Evolutionary conservation across 1,139 yeast species (phyloP).

Genomic region (Saccharomyces hybrid): DNA sequence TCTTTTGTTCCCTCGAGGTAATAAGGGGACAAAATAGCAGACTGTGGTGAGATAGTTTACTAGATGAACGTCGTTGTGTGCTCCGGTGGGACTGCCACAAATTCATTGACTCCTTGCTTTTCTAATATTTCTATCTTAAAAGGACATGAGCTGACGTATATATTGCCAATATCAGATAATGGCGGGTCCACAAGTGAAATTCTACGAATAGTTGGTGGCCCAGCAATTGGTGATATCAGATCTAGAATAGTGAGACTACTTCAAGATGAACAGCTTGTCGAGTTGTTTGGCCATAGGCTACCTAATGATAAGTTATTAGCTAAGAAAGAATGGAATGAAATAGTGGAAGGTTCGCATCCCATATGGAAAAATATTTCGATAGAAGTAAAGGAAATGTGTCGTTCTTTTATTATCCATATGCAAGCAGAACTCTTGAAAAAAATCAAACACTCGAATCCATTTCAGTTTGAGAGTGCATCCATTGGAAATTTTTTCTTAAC

Average conservation of each 20-base stretch:
- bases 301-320: constrained; percentile 48
- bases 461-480: constrained; percentile 69
- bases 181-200: constrained; percentile 95
- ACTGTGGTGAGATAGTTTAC: background rate
- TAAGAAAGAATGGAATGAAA: constrained; percentile 61
- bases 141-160: constrained; percentile 42
- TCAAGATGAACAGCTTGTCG: constrained; percentile 34
- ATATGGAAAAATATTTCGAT: constrained; percentile 59
- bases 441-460: constrained; percentile 50
- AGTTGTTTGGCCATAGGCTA: constrained; percentile 55
- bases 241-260: constrained; percentile 74
- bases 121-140: constrained; percentile 35
- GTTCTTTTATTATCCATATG: constrained; percentile 72
- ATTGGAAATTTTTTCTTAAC: constrained; percentile 80
- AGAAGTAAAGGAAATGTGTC: constrained; percentile 62
- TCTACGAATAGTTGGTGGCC: constrained; percentile 85
- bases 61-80: constrained; percentile 39
- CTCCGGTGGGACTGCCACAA: constrained; percentile 76
- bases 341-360: constrained; percentile 72
- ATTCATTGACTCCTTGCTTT: constrained; percentile 53
- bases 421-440: constrained; percentile 72
- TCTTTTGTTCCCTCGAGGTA: background rate
- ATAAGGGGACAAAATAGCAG: background rate
- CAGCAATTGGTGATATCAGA: constrained; percentile 89
- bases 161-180: constrained; percentile 82